Base-by-base conservation (phyloP, 345 rosid species). In the Linum usitatissimum region DNA sequence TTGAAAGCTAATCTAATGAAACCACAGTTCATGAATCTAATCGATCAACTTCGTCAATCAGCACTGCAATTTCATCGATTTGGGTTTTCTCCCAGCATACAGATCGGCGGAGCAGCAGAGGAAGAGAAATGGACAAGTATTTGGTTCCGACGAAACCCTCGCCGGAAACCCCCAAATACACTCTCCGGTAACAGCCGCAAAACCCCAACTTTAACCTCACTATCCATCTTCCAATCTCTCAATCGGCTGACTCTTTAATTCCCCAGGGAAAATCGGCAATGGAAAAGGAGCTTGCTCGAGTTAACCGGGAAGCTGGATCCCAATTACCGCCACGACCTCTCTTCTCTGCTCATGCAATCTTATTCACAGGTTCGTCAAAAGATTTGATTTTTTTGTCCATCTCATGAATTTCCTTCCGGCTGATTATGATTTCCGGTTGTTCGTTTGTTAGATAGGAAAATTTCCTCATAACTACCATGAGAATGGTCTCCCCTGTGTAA, bases 401-500 rank as follows among this genome's bases (percentile, higher is more conserved):
- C 14, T 1, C 18, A 9, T 36, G 28, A 23, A 39, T 9, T 45
- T 53, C n/a, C 8, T 7, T 20, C 18, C 3, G 18, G 34, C 36
- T 42, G 9, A 10, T 6, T 56, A 39, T 12, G 10, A 63, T 59
- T 6, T n/a, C 67, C 15, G 17, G 40, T 57, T 40, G 59, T 4
- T n/a, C n/a, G n/a, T n/a, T n/a, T 63, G 3, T n/a, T 59, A 51
- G 98, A 70, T 84, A 18, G 93, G 90, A 17, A 73, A 63, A 0
- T 89, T 87, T 75, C 78, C 80, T 6, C 98, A 89, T 78, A 38
- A 62, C 13, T 89, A 92, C 73, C 85, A 73, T 51, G 30, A 66
- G 8, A 65, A 68, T 39, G 87, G 81, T 59, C 51, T n/a, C 63
- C 84, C 79, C 13, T 87, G 96, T 59, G 72, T 0, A 59, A 84